Evolutionary conservation across 1,139 yeast species (phyloP), one percentile per base, ranked within the genome.

Genomic region (Keqinozyma sinolaborantium): DNA sequence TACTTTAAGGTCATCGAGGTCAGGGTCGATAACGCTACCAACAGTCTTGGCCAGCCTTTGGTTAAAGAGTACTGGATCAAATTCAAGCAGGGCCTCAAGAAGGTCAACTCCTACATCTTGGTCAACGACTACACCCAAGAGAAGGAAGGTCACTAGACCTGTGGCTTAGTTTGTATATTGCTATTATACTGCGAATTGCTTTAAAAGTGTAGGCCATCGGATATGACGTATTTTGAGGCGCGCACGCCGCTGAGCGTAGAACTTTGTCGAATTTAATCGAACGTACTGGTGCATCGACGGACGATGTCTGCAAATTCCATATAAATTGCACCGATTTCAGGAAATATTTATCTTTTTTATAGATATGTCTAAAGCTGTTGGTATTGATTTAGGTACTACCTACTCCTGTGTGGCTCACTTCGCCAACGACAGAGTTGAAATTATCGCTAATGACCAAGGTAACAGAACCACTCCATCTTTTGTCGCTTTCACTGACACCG

Each of bases 341-440:
- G 8, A 11, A 10, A 19, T 19, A 10, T 19, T 19, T 19, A 19
- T 19, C 23, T 10, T 10, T 19, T 19, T 28, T 14, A 15, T 19
- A 14, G 39, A 27, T 14, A 44, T 45, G 49, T 45, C 49, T 32
- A 45, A 45, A 44, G 97, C 97, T 76, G 88, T 90, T 77, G 97
- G 98, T 78, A 90, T 90, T 87, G 96, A 87, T 83, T 83, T 87
- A 76, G 97, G 97, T 81, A 88, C 97, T 60, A 86, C 95, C 53
- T 86, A 90, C 85, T 88, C 97, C 48, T 88, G 97, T 83, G 97
- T 88, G 53, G 97, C 97, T 60, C 85, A 87, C 73, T 86, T 77
- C 75, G 95, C 77, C 74, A 84, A 79, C 76, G 88, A 83, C 48
- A 48, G 59, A 53, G 60, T 81, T 53, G 97, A 87, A 71, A 88